Base-by-base conservation (phyloP, 805 yeast genomes). In the Yarrowia alimentaria region DNA sequence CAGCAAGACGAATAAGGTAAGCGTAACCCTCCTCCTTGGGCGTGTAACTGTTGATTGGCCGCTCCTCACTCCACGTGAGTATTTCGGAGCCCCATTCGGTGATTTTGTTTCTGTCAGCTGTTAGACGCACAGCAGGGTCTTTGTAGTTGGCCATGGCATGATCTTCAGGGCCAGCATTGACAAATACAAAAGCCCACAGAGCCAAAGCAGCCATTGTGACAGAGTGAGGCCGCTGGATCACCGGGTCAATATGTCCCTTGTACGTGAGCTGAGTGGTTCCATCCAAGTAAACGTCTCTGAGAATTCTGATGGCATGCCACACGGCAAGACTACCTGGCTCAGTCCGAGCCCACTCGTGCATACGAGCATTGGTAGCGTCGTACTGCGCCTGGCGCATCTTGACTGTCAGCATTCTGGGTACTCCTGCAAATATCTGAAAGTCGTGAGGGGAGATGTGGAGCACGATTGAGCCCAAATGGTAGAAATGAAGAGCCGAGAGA, bases 381-480 rank as follows among this genome's bases (percentile, higher is more conserved):
- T 78, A 74, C 53, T 78, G 81, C 1, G 68, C 61, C 8, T 68
- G 67, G 5, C 78, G 76, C 9, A 84, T 80, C 29, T 69, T 70
- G 26, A 81, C 87, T 59, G 78, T 84, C 81, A 84, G 81, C 59
- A 89, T 76, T 67, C 83, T 78, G 1, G 93, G 93, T 6, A 88
- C 85, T 1, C 96, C 96, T 2, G 90, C 82, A 63, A 72, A 82
- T 5, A 85, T 81, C 50, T 84, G 84, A 53, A 85, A 78, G 64
- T 87, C 95, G 64, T 84, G 81, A 56, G 85, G 87, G 52, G 85
- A 81, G 21, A 83, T 75, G 47, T 85, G 78, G 61, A 86, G 75
- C 35, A 80, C 76, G 12, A 85, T 78, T 60, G 84, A 90, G 0
- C 86, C 79, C 68, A 84, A 71, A 61, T 86, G 90, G 64, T 79